Evolutionary conservation across 805 yeast genomes (phyloP).

Genomic region (Schizosaccharomyces pombe): ASM294v3 CU329670.1:2858501-2859000

Average conservation of each 20-base stretch:
- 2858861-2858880: background rate
- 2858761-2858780: conserved; percentile 54
- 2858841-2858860: background rate
- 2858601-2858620: conserved; percentile 67
- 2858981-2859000: too few species aligned
- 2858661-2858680: conserved; percentile 52
- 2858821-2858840: conserved; percentile 7
- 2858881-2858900: background rate
- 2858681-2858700: conserved; percentile 20
- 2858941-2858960: too few species aligned
- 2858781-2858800: conserved; percentile 60
- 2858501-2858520: conserved; percentile 58
- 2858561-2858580: conserved; percentile 41
- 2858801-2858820: conserved; percentile 15
- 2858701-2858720: background rate
- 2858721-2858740: conserved; percentile 26
- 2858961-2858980: too few species aligned
- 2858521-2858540: conserved; percentile 47
- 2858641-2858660: conserved; percentile 17
- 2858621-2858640: conserved; percentile 38
- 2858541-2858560: conserved; percentile 65
- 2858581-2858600: conserved; percentile 24
- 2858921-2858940: background rate
- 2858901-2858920: background rate
- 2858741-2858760: conserved; percentile 27